These are phyloP conservation scores for Sporobolus alterniflorus DNA, from an alignment of 202 grass and related monocot species.

Conservation along the genomic window DNA sequence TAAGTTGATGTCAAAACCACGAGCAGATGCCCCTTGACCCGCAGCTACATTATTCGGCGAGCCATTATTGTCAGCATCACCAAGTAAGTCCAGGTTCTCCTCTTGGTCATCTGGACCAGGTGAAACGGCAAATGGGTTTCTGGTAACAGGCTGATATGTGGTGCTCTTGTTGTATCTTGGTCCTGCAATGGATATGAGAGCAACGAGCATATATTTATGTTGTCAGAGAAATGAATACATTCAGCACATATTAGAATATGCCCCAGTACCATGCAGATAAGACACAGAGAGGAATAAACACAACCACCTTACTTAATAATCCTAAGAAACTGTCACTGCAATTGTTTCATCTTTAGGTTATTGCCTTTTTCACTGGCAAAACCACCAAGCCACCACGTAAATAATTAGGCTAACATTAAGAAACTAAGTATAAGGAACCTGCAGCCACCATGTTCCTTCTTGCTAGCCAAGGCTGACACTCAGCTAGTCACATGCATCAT, in stretches of 20 bases:
- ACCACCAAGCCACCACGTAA: not conserved
- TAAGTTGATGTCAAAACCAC: conserved; percentile 72
- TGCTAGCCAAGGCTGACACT: not conserved
- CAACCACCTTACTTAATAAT: not conserved
- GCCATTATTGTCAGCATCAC: conserved; percentile 63
- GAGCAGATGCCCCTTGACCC: conserved; percentile 32
- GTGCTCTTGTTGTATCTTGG: conserved; percentile 52
- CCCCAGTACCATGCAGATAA: not conserved
- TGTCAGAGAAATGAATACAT: conserved; percentile 18
- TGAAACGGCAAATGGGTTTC: conserved; percentile 56
- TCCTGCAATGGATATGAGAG: conserved; percentile 39
- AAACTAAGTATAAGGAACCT: not conserved
- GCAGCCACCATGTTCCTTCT: not conserved
- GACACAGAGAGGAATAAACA: not conserved
- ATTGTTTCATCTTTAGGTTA: not conserved
- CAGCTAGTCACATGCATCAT: not conserved
- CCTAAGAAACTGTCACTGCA: not conserved
- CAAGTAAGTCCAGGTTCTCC: conserved; percentile 85
- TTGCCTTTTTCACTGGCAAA: not conserved
- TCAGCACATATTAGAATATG: not conserved
- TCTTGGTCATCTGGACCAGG: conserved; percentile 65
- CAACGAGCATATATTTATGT: conserved; percentile 34
- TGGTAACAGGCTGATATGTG: conserved; percentile 43
- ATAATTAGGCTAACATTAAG: not conserved
- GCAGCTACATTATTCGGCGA: conserved; percentile 49